phyloP scores from a whole-genome alignment of 257 asterid species.

The Solanum sitiens region DNA sequence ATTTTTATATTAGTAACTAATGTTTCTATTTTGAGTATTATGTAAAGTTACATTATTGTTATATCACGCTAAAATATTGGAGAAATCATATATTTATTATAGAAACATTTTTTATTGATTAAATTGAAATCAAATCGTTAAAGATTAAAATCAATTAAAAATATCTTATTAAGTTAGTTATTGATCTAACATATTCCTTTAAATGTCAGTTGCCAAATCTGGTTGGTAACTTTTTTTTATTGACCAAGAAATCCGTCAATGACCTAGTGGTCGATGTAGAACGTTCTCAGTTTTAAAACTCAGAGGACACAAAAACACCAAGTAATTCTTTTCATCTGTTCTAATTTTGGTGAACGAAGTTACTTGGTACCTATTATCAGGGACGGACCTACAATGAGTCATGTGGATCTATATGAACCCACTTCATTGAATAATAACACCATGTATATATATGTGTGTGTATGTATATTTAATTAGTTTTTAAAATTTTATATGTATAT shows the following conservation, averaged over 20 bases:
- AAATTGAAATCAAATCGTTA: too few relatives aligned
- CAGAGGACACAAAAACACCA: rapidly evolving
- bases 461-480: too few relatives aligned
- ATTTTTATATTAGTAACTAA: neutral
- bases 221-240: neutral
- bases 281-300: neutral
- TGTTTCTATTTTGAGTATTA: too few relatives aligned
- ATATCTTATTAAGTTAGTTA: neutral
- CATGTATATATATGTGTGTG: too few relatives aligned
- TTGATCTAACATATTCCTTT: neutral
- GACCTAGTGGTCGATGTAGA: neutral
- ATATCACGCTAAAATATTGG: neutral
- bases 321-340: too few relatives aligned
- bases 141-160: too few relatives aligned
- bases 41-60: too few relatives aligned
- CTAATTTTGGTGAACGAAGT: neutral
- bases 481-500: too few relatives aligned
- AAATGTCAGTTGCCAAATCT: neutral
- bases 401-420: too few relatives aligned
- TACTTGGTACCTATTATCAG: too few relatives aligned
- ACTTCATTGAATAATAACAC: too few relatives aligned
- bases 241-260: neutral
- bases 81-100: neutral
- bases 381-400: too few relatives aligned
- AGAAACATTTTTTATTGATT: neutral